A percentile compares a stretch with the other conserved stretches of the same genome.
Conservation (phyloP, 345 rosid species). For the Lumnitzera racemosa region DNA sequence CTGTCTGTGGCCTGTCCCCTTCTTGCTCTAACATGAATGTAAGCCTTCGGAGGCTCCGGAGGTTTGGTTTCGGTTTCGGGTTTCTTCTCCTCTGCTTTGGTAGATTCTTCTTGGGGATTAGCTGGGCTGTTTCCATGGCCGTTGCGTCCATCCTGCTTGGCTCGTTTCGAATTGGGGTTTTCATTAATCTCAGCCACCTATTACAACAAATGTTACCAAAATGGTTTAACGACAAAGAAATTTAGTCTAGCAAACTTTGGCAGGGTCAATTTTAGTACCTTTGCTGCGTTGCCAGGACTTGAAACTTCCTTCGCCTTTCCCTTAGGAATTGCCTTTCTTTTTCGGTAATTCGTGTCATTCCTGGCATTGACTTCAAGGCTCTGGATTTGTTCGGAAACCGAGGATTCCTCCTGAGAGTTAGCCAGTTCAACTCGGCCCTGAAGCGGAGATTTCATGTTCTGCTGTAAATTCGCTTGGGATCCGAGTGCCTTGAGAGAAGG, state of each 20-base stretch:
- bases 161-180: constrained; percentile 27
- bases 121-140: constrained; percentile 15
- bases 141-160: constrained; percentile 28
- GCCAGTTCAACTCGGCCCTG: constrained; percentile 5
- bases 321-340: constrained; percentile 29
- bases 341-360: constrained; percentile 17
- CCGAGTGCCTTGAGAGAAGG: constrained; percentile 12
- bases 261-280: constrained; percentile 11
- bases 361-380: background rate
- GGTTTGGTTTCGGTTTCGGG: constrained; percentile 12
- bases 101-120: constrained; percentile 19
- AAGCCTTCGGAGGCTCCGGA: constrained; percentile 34
- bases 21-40: constrained; percentile 47
- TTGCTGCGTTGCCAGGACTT: constrained; percentile 7
- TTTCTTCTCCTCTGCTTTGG: constrained; percentile 6
- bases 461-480: background rate
- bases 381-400: constrained; percentile 9
- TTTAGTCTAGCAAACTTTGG: background rate
- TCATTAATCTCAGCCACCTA: constrained; percentile 29
- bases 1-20: constrained; percentile 94
- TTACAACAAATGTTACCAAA: background rate
- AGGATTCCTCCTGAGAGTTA: constrained; percentile 17
- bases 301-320: constrained; percentile 27
- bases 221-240: background rate
- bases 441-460: background rate